A percentile compares a stretch with the other conserved stretches of the same genome.
Conservation (phyloP, 345 rosid genomes). For the Nephelium lappaceum region DNA sequence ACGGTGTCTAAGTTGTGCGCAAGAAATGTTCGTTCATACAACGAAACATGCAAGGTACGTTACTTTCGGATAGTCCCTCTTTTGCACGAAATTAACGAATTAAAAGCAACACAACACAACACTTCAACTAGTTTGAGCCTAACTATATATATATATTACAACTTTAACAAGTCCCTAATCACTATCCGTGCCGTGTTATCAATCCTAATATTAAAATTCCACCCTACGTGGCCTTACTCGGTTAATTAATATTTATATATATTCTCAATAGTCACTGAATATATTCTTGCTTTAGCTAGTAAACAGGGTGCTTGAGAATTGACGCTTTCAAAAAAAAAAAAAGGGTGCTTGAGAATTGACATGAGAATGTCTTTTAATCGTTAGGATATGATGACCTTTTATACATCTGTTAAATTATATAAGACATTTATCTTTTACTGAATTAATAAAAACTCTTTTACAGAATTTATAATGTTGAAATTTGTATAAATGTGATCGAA, state of each 20-base stretch:
- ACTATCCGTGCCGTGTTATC: constrained; percentile 5
- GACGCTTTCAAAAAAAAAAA: no score
- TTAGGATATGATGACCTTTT: not conserved
- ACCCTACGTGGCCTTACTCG: constrained; percentile 11
- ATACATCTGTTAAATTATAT: not conserved
- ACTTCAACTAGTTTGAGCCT: not conserved
- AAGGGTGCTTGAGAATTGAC: not conserved
- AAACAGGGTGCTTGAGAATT: constrained; percentile 9
- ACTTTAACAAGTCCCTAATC: not conserved
- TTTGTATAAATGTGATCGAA: no score
- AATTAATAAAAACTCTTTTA: no score
- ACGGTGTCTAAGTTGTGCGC: constrained; percentile 2
- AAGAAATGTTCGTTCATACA: not conserved
- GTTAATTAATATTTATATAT: not conserved
- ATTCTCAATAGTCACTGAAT: no score
- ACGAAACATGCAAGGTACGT: constrained; percentile 15
- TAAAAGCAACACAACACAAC: not conserved
- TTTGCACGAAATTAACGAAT: constrained; percentile 21
- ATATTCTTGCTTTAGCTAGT: constrained; percentile 26
- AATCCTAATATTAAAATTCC: not conserved
- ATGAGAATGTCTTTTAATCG: constrained; percentile 20
- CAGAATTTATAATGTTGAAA: no score
- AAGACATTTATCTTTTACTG: no score
- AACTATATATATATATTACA: not conserved
- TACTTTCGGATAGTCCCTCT: constrained; percentile 11